Percentiles rank a stretch among this genome's conserved stretches.
Evolutionary conservation across 306 rosid species (phyloP).

Genomic region (Spatholobus suberectus): DNA sequence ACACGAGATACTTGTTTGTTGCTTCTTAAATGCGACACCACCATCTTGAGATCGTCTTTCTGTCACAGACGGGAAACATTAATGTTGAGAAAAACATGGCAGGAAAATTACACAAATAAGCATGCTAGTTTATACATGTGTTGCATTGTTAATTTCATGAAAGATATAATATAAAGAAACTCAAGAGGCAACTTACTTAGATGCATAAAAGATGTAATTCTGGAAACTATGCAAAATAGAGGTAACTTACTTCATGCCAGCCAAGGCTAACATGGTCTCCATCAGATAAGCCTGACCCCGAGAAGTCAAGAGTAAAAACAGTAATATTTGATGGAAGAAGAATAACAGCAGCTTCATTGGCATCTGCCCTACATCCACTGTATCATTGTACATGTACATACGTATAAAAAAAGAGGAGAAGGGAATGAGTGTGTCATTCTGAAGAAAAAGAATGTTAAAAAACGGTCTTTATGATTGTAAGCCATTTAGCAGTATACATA

Average conservation of each 20-base stretch:
- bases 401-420: slow-evolving; percentile 19
- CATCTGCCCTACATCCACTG: slow-evolving; percentile 99
- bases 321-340: slow-evolving; percentile 96
- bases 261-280: slow-evolving; percentile 99
- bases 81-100: not conserved
- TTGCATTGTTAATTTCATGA: slow-evolving; percentile 19
- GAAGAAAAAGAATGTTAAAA: slow-evolving; percentile 12
- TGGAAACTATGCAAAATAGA: slow-evolving; percentile 39
- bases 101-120: slow-evolving; percentile 4
- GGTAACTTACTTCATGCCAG: slow-evolving; percentile 90
- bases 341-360: slow-evolving; percentile 91
- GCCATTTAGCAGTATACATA: not conserved
- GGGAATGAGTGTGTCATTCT: slow-evolving; percentile 13
- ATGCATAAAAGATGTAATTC: slow-evolving; percentile 17
- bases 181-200: slow-evolving; percentile 6
- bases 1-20: slow-evolving; percentile 79
- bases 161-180: slow-evolving; percentile 36
- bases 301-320: slow-evolving; percentile 96
- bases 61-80: slow-evolving; percentile 35
- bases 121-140: slow-evolving; percentile 3
- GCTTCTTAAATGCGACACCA: slow-evolving; percentile 81
- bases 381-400: slow-evolving; percentile 49
- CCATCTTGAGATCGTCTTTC: slow-evolving; percentile 94
- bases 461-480: not conserved
- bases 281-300: slow-evolving; percentile 97